Conservation (phyloP, 2,329 filamentous ascomycete genomes). For the Cytospora leucostoma region DNA sequence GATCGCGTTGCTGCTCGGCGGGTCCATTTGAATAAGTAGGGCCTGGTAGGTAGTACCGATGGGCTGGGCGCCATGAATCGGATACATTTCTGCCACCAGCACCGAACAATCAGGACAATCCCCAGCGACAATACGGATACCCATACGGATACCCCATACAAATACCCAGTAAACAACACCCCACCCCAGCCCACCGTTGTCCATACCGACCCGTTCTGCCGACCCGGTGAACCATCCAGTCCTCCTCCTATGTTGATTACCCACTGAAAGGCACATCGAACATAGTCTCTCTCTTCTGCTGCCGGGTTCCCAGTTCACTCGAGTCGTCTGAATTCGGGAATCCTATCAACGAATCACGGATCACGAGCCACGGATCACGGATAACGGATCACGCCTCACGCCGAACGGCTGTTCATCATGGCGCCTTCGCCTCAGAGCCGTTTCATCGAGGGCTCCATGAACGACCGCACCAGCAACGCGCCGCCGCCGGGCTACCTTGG, state of each 20-base stretch:
- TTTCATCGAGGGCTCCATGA: conserved; percentile 84
- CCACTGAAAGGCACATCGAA: neutral
- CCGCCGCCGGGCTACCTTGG: conserved; percentile 70
- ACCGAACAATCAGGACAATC: neutral
- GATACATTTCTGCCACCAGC: neutral
- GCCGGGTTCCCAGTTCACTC: conserved; percentile 1
- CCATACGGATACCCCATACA: neutral
- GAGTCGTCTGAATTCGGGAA: conserved; percentile 5
- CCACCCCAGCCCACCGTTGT: neutral
- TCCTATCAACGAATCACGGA: conserved; percentile 9
- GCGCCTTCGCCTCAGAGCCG: conserved; percentile 44
- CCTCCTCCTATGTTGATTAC: neutral
- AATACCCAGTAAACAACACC: neutral
- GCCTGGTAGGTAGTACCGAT: neutral
- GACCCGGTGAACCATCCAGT: neutral
- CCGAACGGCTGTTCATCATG: conserved; percentile 22
- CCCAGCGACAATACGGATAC: neutral
- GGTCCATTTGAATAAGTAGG: neutral
- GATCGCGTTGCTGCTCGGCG: neutral
- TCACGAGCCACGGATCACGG: conserved; percentile 14
- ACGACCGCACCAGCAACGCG: conserved; percentile 70
- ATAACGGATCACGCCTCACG: conserved; percentile 16
- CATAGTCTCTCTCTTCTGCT: neutral
- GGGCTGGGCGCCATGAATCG: neutral
- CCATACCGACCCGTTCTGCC: conserved; percentile 1